phyloP scores from a whole-genome alignment of 305 asterid genomes.

The Stenogyne calaminthoides region DNA sequence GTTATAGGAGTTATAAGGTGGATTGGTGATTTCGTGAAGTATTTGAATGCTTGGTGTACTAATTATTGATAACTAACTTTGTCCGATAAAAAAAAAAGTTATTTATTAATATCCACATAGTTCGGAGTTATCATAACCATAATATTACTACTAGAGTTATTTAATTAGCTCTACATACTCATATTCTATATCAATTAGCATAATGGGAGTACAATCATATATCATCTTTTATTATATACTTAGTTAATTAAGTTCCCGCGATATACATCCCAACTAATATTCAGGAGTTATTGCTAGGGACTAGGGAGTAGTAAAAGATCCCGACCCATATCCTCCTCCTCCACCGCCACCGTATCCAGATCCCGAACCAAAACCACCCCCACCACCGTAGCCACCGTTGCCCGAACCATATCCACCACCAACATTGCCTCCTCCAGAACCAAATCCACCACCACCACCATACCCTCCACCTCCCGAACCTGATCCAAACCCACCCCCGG shows the following conservation, averaged over 20 bases:
- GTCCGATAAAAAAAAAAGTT: no score
- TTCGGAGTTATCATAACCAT: no score
- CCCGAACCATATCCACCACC: background rate
- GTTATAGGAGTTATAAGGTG: no score
- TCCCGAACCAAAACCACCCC: conserved; percentile 1
- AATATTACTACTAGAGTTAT: no score
- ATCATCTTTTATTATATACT: no score
- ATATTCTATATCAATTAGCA: no score
- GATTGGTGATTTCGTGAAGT: no score
- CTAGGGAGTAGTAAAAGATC: background rate
- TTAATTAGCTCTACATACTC: no score
- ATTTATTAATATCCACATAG: no score
- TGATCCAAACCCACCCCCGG: background rate
- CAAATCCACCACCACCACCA: conserved; percentile 12
- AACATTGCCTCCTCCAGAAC: conserved; percentile 17
- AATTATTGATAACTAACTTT: no score
- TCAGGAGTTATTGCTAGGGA: background rate
- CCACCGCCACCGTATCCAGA: conserved; percentile 27
- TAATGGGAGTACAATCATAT: no score
- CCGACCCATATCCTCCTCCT: conserved; percentile 25
- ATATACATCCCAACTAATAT: background rate
- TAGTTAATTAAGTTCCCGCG: background rate
- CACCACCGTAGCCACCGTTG: conserved; percentile 22
- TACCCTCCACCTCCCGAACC: background rate
- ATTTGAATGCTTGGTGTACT: no score